Conservation (phyloP, 306 rosid species). For the Styphnolobium japonicum region DNA sequence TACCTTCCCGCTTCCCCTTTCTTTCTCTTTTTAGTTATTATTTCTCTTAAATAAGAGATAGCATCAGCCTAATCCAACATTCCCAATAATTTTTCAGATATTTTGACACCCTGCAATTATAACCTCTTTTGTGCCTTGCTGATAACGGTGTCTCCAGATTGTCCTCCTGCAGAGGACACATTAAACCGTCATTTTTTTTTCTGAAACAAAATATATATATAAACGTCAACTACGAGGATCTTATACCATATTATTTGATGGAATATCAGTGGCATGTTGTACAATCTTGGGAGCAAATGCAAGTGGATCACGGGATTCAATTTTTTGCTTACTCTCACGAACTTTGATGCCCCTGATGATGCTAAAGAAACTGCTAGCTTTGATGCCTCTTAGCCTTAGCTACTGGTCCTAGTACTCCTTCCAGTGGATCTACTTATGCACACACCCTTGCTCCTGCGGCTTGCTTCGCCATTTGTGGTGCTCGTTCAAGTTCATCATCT, state of each 20-base stretch:
- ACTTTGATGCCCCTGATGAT: no score
- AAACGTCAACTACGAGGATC: neutral
- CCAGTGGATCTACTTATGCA: no score
- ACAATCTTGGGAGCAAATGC: slow-evolving; percentile 64
- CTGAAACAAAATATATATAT: neutral
- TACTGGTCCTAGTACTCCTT: no score
- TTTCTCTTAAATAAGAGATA: no score
- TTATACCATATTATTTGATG: slow-evolving; percentile 36
- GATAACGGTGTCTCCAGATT: slow-evolving; percentile 41
- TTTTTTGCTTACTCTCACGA: slow-evolving; percentile 34
- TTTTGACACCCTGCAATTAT: slow-evolving; percentile 60
- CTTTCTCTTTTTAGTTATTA: no score
- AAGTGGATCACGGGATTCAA: slow-evolving; percentile 49
- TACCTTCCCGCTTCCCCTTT: no score
- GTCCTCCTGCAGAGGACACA: slow-evolving; percentile 33
- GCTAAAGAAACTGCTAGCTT: no score
- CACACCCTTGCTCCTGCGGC: no score
- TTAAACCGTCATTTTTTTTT: neutral
- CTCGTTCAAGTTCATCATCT: no score
- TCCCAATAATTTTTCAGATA: slow-evolving; percentile 62
- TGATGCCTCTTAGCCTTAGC: no score
- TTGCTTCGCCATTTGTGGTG: no score
- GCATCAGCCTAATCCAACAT: slow-evolving; percentile 64
- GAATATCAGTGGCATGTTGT: slow-evolving; percentile 11
- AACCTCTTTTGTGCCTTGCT: slow-evolving; percentile 58